Base-by-base conservation (phyloP, 371 early-diverging fungal species). In the Saksenaea oblongispora region DNA sequence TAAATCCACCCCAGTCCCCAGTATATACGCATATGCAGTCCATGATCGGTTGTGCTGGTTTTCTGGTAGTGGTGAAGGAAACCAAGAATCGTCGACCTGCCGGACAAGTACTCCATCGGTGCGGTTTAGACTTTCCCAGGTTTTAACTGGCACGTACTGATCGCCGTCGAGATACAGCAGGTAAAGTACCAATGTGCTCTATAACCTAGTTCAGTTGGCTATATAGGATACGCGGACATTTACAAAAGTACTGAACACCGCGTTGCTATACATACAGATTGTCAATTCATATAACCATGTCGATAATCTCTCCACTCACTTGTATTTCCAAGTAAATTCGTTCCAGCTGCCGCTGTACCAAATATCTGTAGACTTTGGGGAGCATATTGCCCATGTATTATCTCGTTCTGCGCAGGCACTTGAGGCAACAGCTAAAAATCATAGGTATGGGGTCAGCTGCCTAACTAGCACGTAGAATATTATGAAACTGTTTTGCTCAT, bases 321-420 rank as follows among this genome's bases (percentile, higher is more conserved):
- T 75, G 61, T 71, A 78, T 57, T 78, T 78, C 79, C 79, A 78
- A 24, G 75, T 78, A 37, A 78, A 71, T 62, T 73, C 74, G 42
- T 79, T 65, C 59, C 66, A 62, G 53, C 67, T 79, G 42, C 74
- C 62, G 34, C 75, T 79, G 51, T 71, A 69, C 75, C 76, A 79
- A n/a, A 73, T 47, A 31, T 72, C 68, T 36, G 36, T 47, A 9
- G 39, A 39, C 17, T 60, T 55, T 27, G 79, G 79, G 35, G 75
- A 68, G 37, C 79, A 79, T 31, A 79, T 72, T 42, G 70, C 63
- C 28, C 68, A 62, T 39, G 74, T 65, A 51, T 75, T 75, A 36
- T 65, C 62, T 53, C 66, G 62, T 22, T 47, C 51, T n/a, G 67
- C 73, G 66, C 79, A 79, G 17, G 66, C 39, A 31, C 62, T 59